Base-by-base conservation (phyloP, 805 yeast species). In the Zygotorulaspora florentina region DNA sequence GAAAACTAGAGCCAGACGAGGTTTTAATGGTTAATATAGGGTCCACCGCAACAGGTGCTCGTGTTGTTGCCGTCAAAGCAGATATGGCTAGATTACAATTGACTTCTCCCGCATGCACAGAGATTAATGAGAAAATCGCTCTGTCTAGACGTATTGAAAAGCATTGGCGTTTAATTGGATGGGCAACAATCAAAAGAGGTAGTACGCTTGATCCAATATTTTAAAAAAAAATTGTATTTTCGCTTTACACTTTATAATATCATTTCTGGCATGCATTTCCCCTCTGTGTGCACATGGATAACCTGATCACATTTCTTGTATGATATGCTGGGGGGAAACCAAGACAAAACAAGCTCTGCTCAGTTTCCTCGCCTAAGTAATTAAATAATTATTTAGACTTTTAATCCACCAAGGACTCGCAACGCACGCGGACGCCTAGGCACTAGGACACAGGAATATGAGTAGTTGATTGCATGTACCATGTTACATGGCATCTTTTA, bases 81-180 rank as follows among this genome's bases (percentile, higher is more conserved):
- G 99, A 93, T 79, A 88, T 95, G 96, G 99, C 99, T 38, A 87
- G 96, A 78, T 78, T 93, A 64, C 89, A 88, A 66, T 79, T 93
- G 66, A 91, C 98, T 39, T 83, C 96, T 39, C 99, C 99, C 46
- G 99, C 98, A 40, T 93, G 99, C 82, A 91, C 99, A 31, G 97
- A 91, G 75, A 79, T 91, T 42, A 87, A 95, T 58, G 99, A 93
- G 75, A 91, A 93, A 84, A 91, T 93, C 69, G 99, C 99, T 33
- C 76, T 93, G 65, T 89, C 97, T 37, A 87, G 99, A 79, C 90
- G 99, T 80, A 93, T 93, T 61, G 99, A 93, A 68, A 91, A 91
- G 81, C 99, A 93, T 71, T 93, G 97, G 96, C 93, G 99, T 79
- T 79, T 93, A 68, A 93, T 93, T 73, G 99, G 99, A 62, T 93